Base-by-base conservation (phyloP, 345 rosid genomes). In the Gossypium longicalyx region DNA sequence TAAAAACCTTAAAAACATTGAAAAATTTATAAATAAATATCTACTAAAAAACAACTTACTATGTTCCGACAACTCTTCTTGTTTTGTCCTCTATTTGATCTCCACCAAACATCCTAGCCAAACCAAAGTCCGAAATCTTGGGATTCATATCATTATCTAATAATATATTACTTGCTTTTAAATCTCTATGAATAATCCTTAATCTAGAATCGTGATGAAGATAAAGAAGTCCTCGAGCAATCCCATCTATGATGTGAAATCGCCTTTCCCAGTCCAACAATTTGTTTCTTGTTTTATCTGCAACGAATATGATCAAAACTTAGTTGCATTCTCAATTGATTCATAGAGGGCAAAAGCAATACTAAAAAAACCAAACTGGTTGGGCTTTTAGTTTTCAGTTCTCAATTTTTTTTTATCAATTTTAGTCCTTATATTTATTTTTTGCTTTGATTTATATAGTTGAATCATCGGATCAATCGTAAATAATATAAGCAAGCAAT, bases 181-280 rank as follows among this genome's bases (percentile, higher is more conserved):
- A 73, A 75, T 86, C 89, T 53, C 89, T 80, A 47, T 82, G 92
- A 12, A 87, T 79, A 3, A 87, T 82, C 49, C 84, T 80, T 23
- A 85, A 38, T 20, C 85, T 85, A 0, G 90, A 85, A 48, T 87
- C 85, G 19, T 85, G 86, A 67, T 85, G 90, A 13, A 85, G 87
- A 77, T 89, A 87, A 23, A 84, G 56, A 68, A 82, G 86, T 54
- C 90, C 88, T 68, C 77, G 71, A 11, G 87, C 82, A n/a, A 87
- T 84, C 23, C 89, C 89, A 34, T 67, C 76, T 10, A 87, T 20
- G 49, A 86, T 84, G 70, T 71, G 19, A 4, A 58, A 49, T 17
- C 84, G 76, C 58, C 3, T 75, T 59, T 56, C 63, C 86, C 86
- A 88, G 13, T 64, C 79, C 9, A 82, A 45, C 10, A 72, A 2